These are phyloP conservation scores for Evansstolkia leycettana DNA, from an alignment of 495 filamentous ascomycete species.

Conservation along the genomic window DNA sequence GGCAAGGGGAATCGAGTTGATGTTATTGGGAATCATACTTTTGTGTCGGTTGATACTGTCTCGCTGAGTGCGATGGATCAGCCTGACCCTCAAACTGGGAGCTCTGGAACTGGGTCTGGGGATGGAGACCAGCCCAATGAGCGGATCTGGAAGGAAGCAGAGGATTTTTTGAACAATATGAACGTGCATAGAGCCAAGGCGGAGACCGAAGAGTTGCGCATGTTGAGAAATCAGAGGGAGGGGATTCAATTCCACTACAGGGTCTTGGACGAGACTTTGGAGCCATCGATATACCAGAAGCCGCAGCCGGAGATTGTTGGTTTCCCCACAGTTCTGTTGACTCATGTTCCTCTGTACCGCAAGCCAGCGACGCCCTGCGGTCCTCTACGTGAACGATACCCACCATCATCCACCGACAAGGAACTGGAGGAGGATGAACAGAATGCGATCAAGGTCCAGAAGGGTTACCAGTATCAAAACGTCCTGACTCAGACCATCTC, in stretches of 20 bases:
- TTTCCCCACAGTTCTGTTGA: constrained; percentile 75
- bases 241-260: constrained; percentile 37
- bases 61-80: constrained; percentile 66
- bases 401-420: constrained; percentile 50
- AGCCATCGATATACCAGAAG: constrained; percentile 14
- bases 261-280: constrained; percentile 13
- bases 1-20: constrained; percentile 80
- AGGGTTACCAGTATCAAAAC: constrained; percentile 95
- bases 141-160: constrained; percentile 61
- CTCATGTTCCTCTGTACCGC: constrained; percentile 84
- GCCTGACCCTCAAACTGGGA: constrained; percentile 34
- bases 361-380: constrained; percentile 75
- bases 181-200: constrained; percentile 30
- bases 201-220: constrained; percentile 28
- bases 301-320: constrained; percentile 21
- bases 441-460: constrained; percentile 61
- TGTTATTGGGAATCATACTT: constrained; percentile 87
- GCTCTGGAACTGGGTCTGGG: constrained; percentile 19
- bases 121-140: constrained; percentile 30
- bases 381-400: constrained; percentile 72
- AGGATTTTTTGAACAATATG: constrained; percentile 62
- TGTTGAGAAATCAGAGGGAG: constrained; percentile 28
- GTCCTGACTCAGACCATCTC: constrained; percentile 69
- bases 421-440: constrained; percentile 55
- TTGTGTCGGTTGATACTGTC: constrained; percentile 80